A percentile compares a stretch with the other conserved stretches of the same genome.
Evolutionary conservation across 148 eudicot species (phyloP).

Genomic region (Fagopyrum homotropicum): DNA sequence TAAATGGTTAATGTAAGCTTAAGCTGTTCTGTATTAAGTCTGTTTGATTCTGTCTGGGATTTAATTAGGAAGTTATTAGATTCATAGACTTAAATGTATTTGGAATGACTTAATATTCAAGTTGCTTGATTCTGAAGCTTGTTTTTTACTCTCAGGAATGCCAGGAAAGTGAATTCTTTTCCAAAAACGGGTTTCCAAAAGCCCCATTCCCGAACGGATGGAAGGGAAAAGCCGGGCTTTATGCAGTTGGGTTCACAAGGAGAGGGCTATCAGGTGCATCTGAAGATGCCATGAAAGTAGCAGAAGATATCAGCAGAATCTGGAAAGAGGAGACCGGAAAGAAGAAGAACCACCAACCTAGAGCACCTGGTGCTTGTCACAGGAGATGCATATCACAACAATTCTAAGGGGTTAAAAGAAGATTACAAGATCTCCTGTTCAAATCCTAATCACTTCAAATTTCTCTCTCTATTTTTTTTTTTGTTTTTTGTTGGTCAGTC

Average conservation of each 20-base stretch:
- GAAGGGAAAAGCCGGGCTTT: constrained; percentile 76
- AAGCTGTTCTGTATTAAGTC: neutral
- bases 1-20: neutral
- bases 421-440: constrained; percentile 1
- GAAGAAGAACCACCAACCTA: constrained; percentile 25
- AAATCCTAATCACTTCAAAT: neutral
- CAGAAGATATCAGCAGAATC: constrained; percentile 64
- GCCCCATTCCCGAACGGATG: constrained; percentile 82
- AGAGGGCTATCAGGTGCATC: constrained; percentile 88
- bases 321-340: constrained; percentile 73
- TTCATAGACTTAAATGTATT: neutral
- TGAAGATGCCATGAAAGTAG: constrained; percentile 61
- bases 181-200: constrained; percentile 53
- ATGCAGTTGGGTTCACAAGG: constrained; percentile 81
- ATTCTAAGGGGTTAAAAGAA: constrained; percentile 19
- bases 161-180: constrained; percentile 79
- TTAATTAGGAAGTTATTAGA: neutral
- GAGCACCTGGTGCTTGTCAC: constrained; percentile 42
- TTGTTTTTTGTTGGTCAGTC: constrained; percentile 12
- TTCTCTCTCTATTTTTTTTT: neutral
- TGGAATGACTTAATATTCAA: constrained; percentile 4
- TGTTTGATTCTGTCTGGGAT: neutral
- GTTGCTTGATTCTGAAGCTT: constrained; percentile 23
- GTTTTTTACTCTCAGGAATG: constrained; percentile 20
- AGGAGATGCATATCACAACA: constrained; percentile 62